A percentile compares a stretch with the other conserved stretches of the same genome.
Evolutionary conservation across 495 filamentous ascomycete species (phyloP).

Genomic region (Xylaria telfairii): DNA sequence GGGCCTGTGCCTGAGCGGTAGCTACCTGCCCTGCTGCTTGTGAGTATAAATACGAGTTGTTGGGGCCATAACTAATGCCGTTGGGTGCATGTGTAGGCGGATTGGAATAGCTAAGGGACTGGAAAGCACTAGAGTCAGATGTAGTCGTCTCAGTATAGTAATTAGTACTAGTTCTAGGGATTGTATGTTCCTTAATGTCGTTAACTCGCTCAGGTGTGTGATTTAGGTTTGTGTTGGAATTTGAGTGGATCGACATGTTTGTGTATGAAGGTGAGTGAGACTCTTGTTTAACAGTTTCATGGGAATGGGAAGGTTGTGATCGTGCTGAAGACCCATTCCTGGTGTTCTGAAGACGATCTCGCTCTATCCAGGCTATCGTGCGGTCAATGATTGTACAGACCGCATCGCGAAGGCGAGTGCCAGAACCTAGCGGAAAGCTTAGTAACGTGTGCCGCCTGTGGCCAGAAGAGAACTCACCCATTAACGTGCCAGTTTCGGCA

Average conservation of each 20-base stretch:
- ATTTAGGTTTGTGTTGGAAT: conserved; percentile 27
- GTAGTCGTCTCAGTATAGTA: conserved; percentile 34
- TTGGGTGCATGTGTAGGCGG: conserved; percentile 32
- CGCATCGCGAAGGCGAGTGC: conserved; percentile 47
- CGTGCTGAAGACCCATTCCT: conserved; percentile 29
- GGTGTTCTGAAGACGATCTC: conserved; percentile 42
- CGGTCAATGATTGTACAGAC: conserved; percentile 49
- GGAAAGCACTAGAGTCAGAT: conserved; percentile 33
- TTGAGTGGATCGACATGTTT: conserved; percentile 30
- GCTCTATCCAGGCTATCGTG: conserved; percentile 53
- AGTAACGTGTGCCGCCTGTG: conserved; percentile 15
- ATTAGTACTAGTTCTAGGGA: conserved; percentile 30
- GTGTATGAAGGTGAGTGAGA: conserved; percentile 38
- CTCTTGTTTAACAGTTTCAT: conserved; percentile 37
- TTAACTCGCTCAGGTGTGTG: conserved; percentile 32
- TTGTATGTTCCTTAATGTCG: conserved; percentile 35
- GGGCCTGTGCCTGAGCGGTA: conserved; percentile 32
- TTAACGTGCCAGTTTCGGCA: conserved; percentile 64
- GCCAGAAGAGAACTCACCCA: conserved; percentile 56
- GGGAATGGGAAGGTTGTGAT: conserved; percentile 34
- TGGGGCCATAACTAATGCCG: conserved; percentile 32
- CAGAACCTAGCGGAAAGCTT: conserved; percentile 33
- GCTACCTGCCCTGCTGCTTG: conserved; percentile 34
- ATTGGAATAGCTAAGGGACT: conserved; percentile 33
- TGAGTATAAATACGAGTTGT: conserved; percentile 35